Conservation (phyloP, 495 filamentous ascomycete species). For the Lasiosphaeria miniovina region DNA sequence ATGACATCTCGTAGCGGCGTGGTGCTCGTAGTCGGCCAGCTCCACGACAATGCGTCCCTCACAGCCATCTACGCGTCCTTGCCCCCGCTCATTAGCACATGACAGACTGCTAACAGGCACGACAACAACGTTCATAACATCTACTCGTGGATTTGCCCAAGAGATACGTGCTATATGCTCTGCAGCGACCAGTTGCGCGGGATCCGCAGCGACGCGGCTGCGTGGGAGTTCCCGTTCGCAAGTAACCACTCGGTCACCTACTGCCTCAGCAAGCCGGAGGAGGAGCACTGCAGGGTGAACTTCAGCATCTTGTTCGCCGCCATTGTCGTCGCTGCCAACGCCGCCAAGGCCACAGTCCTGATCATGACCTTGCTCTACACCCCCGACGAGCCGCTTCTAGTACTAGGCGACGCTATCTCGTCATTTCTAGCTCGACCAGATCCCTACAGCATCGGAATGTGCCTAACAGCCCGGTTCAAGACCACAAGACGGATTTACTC, state of each 20-base stretch:
- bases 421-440: conserved; percentile 47
- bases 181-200: not conserved
- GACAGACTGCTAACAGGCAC: too few species aligned
- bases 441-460: conserved; percentile 32
- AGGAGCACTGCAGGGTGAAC: conserved; percentile 41
- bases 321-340: conserved; percentile 36
- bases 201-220: not conserved
- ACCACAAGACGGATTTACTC: too few species aligned
- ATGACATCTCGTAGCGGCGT: conserved; percentile 23
- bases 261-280: conserved; percentile 37
- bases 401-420: conserved; percentile 51
- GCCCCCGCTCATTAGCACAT: not conserved
- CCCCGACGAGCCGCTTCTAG: conserved; percentile 39
- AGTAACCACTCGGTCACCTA: conserved; percentile 11
- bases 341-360: conserved; percentile 32
- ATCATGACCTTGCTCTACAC: conserved; percentile 18
- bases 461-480: too few species aligned
- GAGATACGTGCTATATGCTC: not conserved
- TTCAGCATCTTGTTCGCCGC: conserved; percentile 41
- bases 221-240: too few species aligned
- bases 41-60: not conserved
- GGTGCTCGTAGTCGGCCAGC: conserved; percentile 11
- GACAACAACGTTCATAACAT: not conserved
- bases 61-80: too few species aligned
- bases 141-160: not conserved